Percentiles rank a stretch among this genome's conserved stretches.
Conservation (phyloP, 768 basidiomycete species). For the Tulasnella sp. region DNA sequence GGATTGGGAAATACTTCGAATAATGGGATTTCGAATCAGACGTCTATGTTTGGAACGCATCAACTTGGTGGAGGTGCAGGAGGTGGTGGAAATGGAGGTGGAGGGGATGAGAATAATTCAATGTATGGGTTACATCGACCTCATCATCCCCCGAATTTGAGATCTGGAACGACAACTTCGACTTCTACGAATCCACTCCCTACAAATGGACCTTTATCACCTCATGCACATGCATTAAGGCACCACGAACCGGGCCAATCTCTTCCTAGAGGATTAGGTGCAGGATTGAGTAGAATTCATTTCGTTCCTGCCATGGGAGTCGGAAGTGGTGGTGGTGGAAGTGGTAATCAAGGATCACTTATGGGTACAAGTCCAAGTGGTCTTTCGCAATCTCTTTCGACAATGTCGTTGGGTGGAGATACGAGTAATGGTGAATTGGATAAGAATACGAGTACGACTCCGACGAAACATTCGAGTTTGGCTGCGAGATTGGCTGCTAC, state of each 20-base stretch:
- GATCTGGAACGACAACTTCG: constrained; percentile 21
- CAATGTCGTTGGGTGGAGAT: background rate
- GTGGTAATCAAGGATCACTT: constrained; percentile 5
- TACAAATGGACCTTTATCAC: constrained; percentile 24
- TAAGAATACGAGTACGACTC: background rate
- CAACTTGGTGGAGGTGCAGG: too few relatives aligned
- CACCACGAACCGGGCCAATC: constrained; percentile 83
- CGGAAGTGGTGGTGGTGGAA: constrained; percentile 7
- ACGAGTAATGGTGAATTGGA: background rate
- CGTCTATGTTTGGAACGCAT: constrained; percentile 32
- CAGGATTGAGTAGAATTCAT: constrained; percentile 82
- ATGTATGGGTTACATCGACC: constrained; percentile 8
- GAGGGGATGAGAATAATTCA: too few relatives aligned
- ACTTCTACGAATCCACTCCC: background rate
- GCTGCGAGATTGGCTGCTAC: constrained; percentile 8
- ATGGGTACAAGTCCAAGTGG: background rate
- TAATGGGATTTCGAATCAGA: constrained; percentile 46
- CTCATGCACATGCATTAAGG: constrained; percentile 66
- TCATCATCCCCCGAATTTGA: constrained; percentile 12
- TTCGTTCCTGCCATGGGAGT: constrained; percentile 14
- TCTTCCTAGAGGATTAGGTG: constrained; percentile 83
- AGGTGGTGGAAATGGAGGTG: too few relatives aligned
- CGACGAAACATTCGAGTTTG: constrained; percentile 7
- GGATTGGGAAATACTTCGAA: too few relatives aligned
- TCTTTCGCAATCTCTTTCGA: constrained; percentile 2